Base-by-base conservation (phyloP, 2,329 filamentous ascomycete species). In the Pseudocercospora pini-densiflorae region DNA sequence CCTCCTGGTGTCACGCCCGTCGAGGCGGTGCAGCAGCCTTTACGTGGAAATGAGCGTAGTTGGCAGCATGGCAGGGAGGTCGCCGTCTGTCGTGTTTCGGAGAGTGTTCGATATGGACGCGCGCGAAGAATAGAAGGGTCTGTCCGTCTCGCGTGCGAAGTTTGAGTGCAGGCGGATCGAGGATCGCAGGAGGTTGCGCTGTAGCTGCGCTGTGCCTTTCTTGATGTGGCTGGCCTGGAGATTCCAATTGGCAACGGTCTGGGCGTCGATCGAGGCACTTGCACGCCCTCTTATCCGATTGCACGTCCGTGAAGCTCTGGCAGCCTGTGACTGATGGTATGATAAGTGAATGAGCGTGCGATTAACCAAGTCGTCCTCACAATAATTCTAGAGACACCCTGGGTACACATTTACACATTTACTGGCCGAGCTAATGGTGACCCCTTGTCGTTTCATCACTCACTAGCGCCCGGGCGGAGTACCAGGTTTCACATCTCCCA, bases 1-100 rank as follows among this genome's bases (percentile, higher is more conserved):
- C 24, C 27, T 31, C 24, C 51, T 54, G 51, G 51, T 54, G 21
- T n/a, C 54, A 57, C 54, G 54, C 29, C 31, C n/a, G 31, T 58
- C 31, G 55, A 58, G 54, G 54, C 54, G 16, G 54, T 58, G 54
- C 54, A 43, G 14, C 31, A 36, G 31, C 31, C 19, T 10, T 40
- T 43, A 58, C 2, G 31, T 24, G 55, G 29, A 40, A 58, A 19
- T 43, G 29, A 58, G 55, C 19, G 55, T 33, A 16, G 55, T 33
- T 2, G 55, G 55, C 19, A n/a, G 55, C 55, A 58, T 58, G 19
- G 55, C 55, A 55, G 51, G 51, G 51, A 55, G 24, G 23, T 19
- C 4, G 51, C 40, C 40, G 40, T 43, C 40, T n/a, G 40, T 43
- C 40, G 40, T 43, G 40, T n/a, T 43, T 43, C 40, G 40, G 40